Base-by-base conservation (phyloP, 139 green algal genomes). In the Auxenochlorella pyrenoidosa region DNA sequence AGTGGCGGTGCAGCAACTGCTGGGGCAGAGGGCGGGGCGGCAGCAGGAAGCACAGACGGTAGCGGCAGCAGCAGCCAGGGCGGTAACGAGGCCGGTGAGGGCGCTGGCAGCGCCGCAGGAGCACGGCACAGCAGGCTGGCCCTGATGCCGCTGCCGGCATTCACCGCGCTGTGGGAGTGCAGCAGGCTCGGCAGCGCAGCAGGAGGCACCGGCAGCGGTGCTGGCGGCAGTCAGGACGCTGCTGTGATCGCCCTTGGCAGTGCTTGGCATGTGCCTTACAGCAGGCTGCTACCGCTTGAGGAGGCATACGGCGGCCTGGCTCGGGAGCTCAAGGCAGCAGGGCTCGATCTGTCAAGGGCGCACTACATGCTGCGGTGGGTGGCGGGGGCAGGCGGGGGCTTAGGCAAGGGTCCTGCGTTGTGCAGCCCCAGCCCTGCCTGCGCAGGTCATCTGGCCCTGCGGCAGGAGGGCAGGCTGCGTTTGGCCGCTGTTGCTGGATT, bases 291-390 rank as follows among this genome's bases (percentile, higher is more conserved):
- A 18, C 66, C 66, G 0, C 82, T 86, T 12, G 43, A 71, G 66
- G 82, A 86, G 82, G 82, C 82, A 0, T 86, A 86, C 38, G 82
- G 82, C 4, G 82, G 82, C 30, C 44, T 86, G 82, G 78, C 66
- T 36, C n/a, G 82, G 19, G 82, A 86, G 66, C 82, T 86, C 4
- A 86, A 86, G 82, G 66, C 66, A 19, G 66, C 43, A 3, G 82
- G 82, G 38, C 21, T 47, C 5, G 82, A 86, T n/a, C 66, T 86
- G 44, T 79, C 82, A 1, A 47, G 47, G 5, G 70, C 59, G 24
- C 82, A 86, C 44, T 86, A 86, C 66, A 86, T 86, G 82, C 82
- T 86, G 66, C 82, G 82, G 80, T 85, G 80, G 24, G 79, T n/a
- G n/a, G n/a, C n/a, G n/a, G n/a, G n/a, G n/a, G n/a, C n/a, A n/a